Evolutionary conservation across 106 monocot species (phyloP), one percentile per base, ranked within the genome.

Genomic region (Platanthera guangdongensis): DNA sequence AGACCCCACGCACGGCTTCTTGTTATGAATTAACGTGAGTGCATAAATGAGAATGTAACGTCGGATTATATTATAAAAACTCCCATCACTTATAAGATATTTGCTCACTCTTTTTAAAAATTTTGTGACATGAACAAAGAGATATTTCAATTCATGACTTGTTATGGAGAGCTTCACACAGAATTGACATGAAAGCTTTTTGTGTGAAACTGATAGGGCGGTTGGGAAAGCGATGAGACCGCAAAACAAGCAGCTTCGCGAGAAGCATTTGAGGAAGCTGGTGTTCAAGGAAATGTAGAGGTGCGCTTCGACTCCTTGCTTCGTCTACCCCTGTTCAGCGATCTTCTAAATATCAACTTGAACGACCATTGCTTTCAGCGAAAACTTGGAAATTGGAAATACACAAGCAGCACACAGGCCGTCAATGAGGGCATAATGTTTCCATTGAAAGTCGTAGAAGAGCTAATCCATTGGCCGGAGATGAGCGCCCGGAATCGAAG

Each of bases 261-360:
- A 6, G 95, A 95, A 80, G 92, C 92, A 7, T 77, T 90, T 22
- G 95, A 95, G 82, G 95, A 95, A 81, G 92, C 95, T 16, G 95
- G 95, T 3, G 90, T 95, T 11, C 72, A 57, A 51, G 95, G 95
- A 72, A 68, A 80, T 54, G 48, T 22, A 22, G 82, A 90, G 84
- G 84, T 75, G 3, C 5, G 64, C 48, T 51, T 49, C 47, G 10
- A 72, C 8, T 72, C 5, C 22, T 51, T 72, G 4, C 13, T 15
- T 50, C 65, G 21, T 63, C 22, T 9, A 63, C 22, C 9, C 39
- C 39, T 45, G 30, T 46, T 39, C 12, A 45, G 6, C 1, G 2
- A 48, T 25, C 47, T 9, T 70, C 47, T 70, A 49, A 65, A 25
- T 13, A 19, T 22, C 39, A 39, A 39, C 21, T 10, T 19, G 25